Evolutionary conservation across 1,284 basidiomycete genomes (phyloP).

Genomic region (Microbotryomycetes sp.): DNA sequence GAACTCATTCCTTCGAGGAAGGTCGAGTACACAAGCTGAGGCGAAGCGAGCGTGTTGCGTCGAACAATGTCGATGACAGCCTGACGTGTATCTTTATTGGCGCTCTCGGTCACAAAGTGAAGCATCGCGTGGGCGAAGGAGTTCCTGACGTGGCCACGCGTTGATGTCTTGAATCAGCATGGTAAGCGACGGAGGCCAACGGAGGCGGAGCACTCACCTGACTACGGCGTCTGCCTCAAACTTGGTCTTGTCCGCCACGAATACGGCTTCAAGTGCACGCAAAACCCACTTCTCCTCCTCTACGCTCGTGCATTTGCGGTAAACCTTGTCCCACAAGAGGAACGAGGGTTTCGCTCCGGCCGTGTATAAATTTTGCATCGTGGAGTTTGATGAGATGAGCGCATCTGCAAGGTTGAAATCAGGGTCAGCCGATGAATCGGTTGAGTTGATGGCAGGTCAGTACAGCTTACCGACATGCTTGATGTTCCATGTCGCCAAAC

Average conservation of each 20-base stretch:
- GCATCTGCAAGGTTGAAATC: constrained; percentile 10
- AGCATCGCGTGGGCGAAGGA: constrained; percentile 61
- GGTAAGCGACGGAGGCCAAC: neutral
- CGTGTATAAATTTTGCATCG: constrained; percentile 43
- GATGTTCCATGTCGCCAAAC: constrained; percentile 42
- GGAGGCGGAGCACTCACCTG: constrained; percentile 48
- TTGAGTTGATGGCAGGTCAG: neutral
- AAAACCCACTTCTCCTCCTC: constrained; percentile 74
- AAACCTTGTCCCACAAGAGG: constrained; percentile 77
- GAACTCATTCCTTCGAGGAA: constrained; percentile 50
- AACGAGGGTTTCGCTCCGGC: constrained; percentile 65
- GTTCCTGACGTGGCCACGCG: constrained; percentile 44
- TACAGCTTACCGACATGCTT: constrained; percentile 24
- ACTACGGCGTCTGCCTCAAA: constrained; percentile 54
- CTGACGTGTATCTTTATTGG: constrained; percentile 53
- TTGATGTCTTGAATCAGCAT: neutral
- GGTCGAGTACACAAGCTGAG: constrained; percentile 52
- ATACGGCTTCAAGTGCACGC: constrained; percentile 55
- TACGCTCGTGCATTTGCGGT: constrained; percentile 58
- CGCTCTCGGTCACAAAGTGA: constrained; percentile 59
- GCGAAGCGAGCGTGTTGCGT: constrained; percentile 38
- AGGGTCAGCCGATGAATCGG: neutral
- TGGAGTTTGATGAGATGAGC: constrained; percentile 37
- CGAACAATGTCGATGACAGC: constrained; percentile 49
- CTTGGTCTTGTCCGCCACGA: constrained; percentile 52